Evolutionary conservation across 352 stramenopile species (phyloP).

Genomic region (Phytophthora ohioensis): DNA sequence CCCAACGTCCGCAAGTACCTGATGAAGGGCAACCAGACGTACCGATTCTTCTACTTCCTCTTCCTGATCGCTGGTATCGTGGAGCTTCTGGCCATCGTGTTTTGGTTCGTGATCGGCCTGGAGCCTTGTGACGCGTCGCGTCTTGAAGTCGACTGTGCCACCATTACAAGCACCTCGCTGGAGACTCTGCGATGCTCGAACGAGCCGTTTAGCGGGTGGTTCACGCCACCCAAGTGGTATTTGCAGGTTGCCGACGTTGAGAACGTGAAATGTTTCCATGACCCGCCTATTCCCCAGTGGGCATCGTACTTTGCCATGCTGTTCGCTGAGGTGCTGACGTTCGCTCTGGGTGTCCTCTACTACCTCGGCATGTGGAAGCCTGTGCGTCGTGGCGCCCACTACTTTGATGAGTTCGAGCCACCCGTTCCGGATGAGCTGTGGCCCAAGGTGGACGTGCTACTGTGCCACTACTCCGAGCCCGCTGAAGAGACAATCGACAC

Average conservation of each 20-base stretch:
- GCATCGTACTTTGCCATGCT: slow-evolving; percentile 83
- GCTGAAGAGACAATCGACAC: slow-evolving; percentile 88
- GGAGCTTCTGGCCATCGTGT: slow-evolving; percentile 76
- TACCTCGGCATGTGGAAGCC: slow-evolving; percentile 92
- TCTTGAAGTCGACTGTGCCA: slow-evolving; percentile 62
- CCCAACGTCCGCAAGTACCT: slow-evolving; percentile 90
- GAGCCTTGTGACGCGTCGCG: slow-evolving; percentile 77
- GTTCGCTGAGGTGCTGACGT: slow-evolving; percentile 74
- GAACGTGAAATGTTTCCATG: slow-evolving; percentile 78
- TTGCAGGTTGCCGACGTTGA: slow-evolving; percentile 69
- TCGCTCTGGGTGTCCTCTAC: slow-evolving; percentile 79
- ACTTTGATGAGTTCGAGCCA: slow-evolving; percentile 90
- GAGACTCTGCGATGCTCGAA: slow-evolving; percentile 52
- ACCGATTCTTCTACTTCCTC: slow-evolving; percentile 84
- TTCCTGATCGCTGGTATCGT: slow-evolving; percentile 78
- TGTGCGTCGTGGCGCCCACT: slow-evolving; percentile 85
- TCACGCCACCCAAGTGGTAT: slow-evolving; percentile 78
- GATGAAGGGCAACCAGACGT: slow-evolving; percentile 88
- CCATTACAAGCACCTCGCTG: slow-evolving; percentile 68
- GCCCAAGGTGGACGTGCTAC: slow-evolving; percentile 86
- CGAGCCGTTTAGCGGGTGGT: slow-evolving; percentile 74
- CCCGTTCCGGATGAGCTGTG: slow-evolving; percentile 82
- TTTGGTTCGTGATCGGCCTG: slow-evolving; percentile 85
- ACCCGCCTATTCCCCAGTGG: slow-evolving; percentile 85
- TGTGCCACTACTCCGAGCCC: slow-evolving; percentile 89